Evolutionary conservation across 169 alveolate species (phyloP), one percentile per base, ranked within the genome.

Genomic region (Cryptosporidium ubiquitum): DNA sequence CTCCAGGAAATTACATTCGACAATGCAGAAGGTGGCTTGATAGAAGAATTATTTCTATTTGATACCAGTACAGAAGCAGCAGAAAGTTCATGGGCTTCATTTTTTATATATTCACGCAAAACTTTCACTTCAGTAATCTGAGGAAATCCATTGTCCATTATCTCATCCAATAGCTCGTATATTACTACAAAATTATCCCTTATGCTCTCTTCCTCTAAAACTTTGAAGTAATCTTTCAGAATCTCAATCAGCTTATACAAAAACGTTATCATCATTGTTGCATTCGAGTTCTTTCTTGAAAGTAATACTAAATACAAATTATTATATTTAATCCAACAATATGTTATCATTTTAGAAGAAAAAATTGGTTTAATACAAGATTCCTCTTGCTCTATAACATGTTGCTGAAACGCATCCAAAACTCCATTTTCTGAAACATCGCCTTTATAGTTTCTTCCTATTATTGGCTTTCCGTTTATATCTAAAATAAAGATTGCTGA

Each of bases 61-160:
- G 49, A 68, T 85, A 33, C 86, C 51, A 68, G 85, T 47, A 61
- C 89, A 9, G 89, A 79, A 9, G 75, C 51, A 0, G 89, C 37
- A 3, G 89, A 79, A 68, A 95, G 84, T 92, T 95, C 95, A 79
- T 95, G 96, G 29, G 98, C 95, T 92, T 97, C 98, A 69, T 97
- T 96, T 86, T 96, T 97, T 70, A 97, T 97, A 89, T 93, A 97
- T 91, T 97, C 99, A 79, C 96, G 96, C 69, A 96, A 93, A 49
- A 97, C 97, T 93, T 95, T 98, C 55, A 91, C 96, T 94, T 95
- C 99, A 20, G 99, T 96, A 6, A 96, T 94, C 92, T 99, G 99
- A 12, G 99, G 99, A 89, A 96, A 98, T 3, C 99, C 99, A 91
- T 97, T 98, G 93, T 99, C 99, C 94, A 98, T 92, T 98, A 99